phyloP scores from a whole-genome alignment of 768 basidiomycete genomes.

The Cubamyces lactineus region DNA sequence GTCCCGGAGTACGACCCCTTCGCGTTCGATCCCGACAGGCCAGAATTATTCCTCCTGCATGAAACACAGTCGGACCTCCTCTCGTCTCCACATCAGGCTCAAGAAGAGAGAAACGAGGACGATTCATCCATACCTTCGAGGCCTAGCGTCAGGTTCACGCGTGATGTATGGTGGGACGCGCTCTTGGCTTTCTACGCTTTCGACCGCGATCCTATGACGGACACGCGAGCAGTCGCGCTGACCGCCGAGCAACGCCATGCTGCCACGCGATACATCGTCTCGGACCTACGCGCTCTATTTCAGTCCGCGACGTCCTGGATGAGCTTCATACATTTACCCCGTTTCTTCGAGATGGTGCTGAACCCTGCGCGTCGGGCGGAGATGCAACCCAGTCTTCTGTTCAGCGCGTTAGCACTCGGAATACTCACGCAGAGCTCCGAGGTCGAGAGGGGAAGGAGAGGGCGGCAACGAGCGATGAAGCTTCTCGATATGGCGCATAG shows the following conservation, averaged over 20 bases:
- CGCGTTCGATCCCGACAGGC: background rate
- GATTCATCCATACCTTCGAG: conserved; percentile 36
- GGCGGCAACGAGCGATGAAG: conserved; percentile 46
- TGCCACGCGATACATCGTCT: conserved; percentile 48
- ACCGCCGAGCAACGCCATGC: conserved; percentile 44
- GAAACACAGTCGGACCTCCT: background rate
- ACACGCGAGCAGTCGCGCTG: conserved; percentile 23
- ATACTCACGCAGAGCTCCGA: conserved; percentile 14
- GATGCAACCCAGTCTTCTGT: conserved; percentile 70
- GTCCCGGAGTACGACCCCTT: conserved; percentile 9
- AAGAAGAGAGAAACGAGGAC: background rate
- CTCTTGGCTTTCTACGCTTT: conserved; percentile 55
- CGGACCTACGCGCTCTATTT: conserved; percentile 68
- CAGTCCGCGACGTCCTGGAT: conserved; percentile 69
- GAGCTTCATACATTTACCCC: conserved; percentile 71
- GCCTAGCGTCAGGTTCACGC: conserved; percentile 66
- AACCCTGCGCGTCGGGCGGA: conserved; percentile 52
- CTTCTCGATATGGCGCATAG: conserved; percentile 44
- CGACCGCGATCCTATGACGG: conserved; percentile 5
- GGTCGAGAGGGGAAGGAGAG: conserved; percentile 9
- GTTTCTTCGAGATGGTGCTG: conserved; percentile 61
- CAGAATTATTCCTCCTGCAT: background rate
- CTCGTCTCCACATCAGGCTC: background rate
- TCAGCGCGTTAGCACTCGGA: conserved; percentile 47
- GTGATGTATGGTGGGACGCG: conserved; percentile 82